Conservation (phyloP, 257 asterid genomes). For the Mitragyna speciosa region DNA sequence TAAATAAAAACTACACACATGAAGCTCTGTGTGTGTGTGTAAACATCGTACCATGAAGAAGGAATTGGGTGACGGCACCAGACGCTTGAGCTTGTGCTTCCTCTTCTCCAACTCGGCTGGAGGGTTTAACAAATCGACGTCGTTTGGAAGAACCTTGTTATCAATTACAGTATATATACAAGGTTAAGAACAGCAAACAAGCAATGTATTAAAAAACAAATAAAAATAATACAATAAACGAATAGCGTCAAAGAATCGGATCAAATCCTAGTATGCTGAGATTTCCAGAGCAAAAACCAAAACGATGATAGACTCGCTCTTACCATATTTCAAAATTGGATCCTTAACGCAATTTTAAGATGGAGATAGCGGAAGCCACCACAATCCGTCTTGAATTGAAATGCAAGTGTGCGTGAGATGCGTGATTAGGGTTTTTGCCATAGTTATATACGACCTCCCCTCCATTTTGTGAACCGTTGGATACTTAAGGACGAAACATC, state of each 20-base stretch:
- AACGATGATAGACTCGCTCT: neutral
- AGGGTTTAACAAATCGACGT: constrained; percentile 60
- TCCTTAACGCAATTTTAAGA: no score
- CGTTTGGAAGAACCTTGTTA: constrained; percentile 54
- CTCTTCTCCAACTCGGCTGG: constrained; percentile 70
- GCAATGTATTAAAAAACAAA: neutral
- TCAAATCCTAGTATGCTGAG: neutral
- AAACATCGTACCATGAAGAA: constrained; percentile 43
- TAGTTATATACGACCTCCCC: neutral
- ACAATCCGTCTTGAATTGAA: no score
- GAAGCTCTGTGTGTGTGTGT: no score
- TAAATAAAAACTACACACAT: no score
- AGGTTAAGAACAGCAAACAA: neutral
- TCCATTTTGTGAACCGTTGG: constrained; percentile 7
- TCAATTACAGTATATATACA: no score
- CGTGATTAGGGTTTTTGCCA: constrained; percentile 12
- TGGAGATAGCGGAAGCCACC: no score
- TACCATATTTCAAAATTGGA: neutral
- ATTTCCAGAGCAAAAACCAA: neutral
- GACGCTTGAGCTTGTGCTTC: constrained; percentile 80
- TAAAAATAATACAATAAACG: neutral
- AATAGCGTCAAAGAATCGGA: neutral
- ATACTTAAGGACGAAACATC: neutral
- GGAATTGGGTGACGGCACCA: constrained; percentile 53
- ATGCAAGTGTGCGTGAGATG: neutral